These are phyloP conservation scores for Pouteria glomerata DNA, from an alignment of 148 eudicot genomes.

Conservation along the genomic window DNA sequence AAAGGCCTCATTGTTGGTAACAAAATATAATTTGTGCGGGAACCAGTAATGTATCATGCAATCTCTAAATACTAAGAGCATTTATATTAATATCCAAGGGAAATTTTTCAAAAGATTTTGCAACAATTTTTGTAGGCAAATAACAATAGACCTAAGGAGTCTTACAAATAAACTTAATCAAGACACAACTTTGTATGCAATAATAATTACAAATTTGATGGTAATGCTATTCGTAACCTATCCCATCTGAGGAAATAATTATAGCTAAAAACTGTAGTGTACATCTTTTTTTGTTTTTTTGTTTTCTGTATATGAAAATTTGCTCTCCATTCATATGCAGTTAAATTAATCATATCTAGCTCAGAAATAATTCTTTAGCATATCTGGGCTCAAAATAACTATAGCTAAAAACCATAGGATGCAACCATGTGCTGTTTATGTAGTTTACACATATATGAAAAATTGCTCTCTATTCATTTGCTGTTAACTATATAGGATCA, in stretches of 20 bases:
- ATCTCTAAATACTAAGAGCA: not conserved
- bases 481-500: not conserved
- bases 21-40: not conserved
- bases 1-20: too few species aligned
- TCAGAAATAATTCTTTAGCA: too few species aligned
- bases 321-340: too few species aligned
- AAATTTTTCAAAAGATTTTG: not conserved
- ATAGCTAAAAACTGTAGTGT: too few species aligned
- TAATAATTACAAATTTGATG: not conserved
- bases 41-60: not conserved
- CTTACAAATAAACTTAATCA: not conserved
- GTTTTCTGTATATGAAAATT: too few species aligned
- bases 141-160: not conserved
- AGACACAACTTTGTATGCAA: not conserved
- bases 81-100: not conserved
- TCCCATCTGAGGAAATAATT: not conserved
- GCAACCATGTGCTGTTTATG: not conserved
- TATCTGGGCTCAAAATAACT: too few species aligned
- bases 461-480: not conserved
- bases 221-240: not conserved
- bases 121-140: not conserved
- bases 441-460: not conserved
- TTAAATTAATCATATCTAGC: too few species aligned
- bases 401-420: not conserved
- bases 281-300: too few species aligned